Percentiles rank a stretch among this genome's conserved stretches.
Evolutionary conservation across 2,329 filamentous ascomycete genomes (phyloP).

Genomic region (Cladosporium austrohemisphaericum): DNA sequence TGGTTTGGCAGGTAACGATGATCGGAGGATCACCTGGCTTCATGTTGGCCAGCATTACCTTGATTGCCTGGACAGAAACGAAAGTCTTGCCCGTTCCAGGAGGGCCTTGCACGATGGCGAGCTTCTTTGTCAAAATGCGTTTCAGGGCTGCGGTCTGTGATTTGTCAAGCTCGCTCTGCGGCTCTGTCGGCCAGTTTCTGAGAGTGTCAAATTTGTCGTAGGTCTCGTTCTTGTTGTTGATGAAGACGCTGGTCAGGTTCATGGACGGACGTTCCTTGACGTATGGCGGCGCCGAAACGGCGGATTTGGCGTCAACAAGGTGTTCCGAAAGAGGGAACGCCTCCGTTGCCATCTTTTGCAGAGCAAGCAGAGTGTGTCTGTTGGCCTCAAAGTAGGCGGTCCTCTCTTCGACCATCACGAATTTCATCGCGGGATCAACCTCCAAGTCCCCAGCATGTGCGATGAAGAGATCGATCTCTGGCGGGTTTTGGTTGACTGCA

Average conservation of each 20-base stretch:
- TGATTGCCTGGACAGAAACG: conserved; percentile 69
- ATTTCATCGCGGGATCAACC: conserved; percentile 66
- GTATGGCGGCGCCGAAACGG: conserved; percentile 52
- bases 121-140: conserved; percentile 65
- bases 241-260: conserved; percentile 42
- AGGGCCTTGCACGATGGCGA: conserved; percentile 80
- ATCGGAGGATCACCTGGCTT: conserved; percentile 60
- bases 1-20: conserved; percentile 80
- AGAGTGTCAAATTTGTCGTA: conserved; percentile 53
- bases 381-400: conserved; percentile 73
- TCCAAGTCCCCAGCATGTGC: conserved; percentile 56
- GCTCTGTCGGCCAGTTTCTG: conserved; percentile 49
- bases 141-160: conserved; percentile 68
- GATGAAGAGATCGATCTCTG: conserved; percentile 74
- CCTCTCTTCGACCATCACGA: conserved; percentile 75
- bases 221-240: conserved; percentile 31
- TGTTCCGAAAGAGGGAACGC: conserved; percentile 57
- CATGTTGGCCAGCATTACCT: conserved; percentile 60
- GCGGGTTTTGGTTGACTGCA: conserved; percentile 62
- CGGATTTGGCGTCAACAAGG: conserved; percentile 48
- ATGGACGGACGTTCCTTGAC: conserved; percentile 47
- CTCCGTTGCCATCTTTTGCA: conserved; percentile 63
- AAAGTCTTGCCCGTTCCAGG: conserved; percentile 79
- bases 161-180: conserved; percentile 56
- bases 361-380: conserved; percentile 66